These are phyloP conservation scores for Priceomyces melissophilus DNA, from an alignment of 805 yeast genomes.

Conservation along the genomic window DNA sequence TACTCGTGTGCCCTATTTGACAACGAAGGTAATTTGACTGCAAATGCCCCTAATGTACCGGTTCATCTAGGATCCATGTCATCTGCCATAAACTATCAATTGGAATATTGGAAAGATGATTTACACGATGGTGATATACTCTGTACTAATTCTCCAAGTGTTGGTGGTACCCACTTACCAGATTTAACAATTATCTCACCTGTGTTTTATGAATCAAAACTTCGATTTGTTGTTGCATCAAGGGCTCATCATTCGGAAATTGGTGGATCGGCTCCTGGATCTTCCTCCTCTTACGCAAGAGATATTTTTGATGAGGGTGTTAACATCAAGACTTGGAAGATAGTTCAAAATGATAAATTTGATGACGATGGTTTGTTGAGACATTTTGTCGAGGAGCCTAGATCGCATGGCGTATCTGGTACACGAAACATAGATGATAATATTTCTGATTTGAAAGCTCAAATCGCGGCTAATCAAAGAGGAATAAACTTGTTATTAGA, in stretches of 20 bases:
- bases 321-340: conserved; percentile 16
- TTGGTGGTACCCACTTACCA: conserved; percentile 86
- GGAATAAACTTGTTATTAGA: conserved; percentile 64
- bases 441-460: conserved; percentile 66
- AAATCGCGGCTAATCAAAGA: conserved; percentile 80
- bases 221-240: conserved; percentile 15
- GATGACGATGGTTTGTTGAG: conserved; percentile 14
- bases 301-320: conserved; percentile 19
- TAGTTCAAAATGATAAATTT: conserved; percentile 15
- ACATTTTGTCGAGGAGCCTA: conserved; percentile 16
- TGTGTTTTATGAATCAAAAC: conserved; percentile 13
- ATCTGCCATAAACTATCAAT: conserved; percentile 68
- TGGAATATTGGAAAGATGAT: conserved; percentile 59
- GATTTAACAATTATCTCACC: conserved; percentile 42
- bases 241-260: conserved; percentile 25
- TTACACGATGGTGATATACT: conserved; percentile 71
- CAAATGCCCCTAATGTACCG: conserved; percentile 87
- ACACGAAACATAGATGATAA: conserved; percentile 19
- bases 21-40: conserved; percentile 71
- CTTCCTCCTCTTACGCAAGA: conserved; percentile 15
- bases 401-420: conserved; percentile 17
- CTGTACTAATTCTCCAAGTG: conserved; percentile 76
- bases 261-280: conserved; percentile 21
- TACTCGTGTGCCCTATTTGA: conserved; percentile 83
- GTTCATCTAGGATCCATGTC: conserved; percentile 88